Conservation (phyloP, 2,329 filamentous ascomycete species). For the Huntiella abstrusa region DNA sequence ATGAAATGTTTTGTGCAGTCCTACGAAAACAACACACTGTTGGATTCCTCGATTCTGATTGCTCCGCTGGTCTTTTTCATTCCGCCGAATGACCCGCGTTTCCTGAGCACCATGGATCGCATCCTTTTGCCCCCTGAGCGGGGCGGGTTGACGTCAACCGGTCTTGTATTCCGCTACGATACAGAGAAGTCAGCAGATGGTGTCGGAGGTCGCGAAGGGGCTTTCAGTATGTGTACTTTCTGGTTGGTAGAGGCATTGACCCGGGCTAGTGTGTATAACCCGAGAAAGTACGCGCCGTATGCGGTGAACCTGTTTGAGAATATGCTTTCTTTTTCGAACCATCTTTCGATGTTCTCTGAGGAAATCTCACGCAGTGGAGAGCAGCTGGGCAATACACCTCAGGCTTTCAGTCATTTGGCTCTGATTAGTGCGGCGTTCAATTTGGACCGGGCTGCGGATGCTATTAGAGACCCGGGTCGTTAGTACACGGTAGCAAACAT, state of each 20-base stretch:
- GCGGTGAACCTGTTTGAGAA: conserved; percentile 59
- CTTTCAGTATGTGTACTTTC: conserved; percentile 68
- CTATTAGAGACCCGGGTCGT: neutral
- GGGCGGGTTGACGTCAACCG: conserved; percentile 55
- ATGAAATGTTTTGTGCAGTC: conserved; percentile 56
- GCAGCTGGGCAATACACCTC: conserved; percentile 62
- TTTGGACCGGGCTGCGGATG: conserved; percentile 33
- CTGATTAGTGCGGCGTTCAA: conserved; percentile 64
- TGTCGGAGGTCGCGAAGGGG: conserved; percentile 55
- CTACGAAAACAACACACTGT: conserved; percentile 49
- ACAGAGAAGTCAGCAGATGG: conserved; percentile 50
- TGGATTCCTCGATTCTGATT: conserved; percentile 59
- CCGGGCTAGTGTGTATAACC: conserved; percentile 44
- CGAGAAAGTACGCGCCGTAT: conserved; percentile 37
- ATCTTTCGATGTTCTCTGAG: conserved; percentile 61
- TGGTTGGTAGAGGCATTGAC: conserved; percentile 68
- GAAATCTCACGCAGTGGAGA: conserved; percentile 59
- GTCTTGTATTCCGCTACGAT: conserved; percentile 59
- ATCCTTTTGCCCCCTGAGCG: conserved; percentile 57
- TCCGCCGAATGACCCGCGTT: conserved; percentile 56
- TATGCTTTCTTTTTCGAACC: conserved; percentile 58
- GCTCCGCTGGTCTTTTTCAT: conserved; percentile 68
- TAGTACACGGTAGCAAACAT: too few relatives aligned
- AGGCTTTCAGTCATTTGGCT: conserved; percentile 60
- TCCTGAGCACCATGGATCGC: conserved; percentile 50